Conservation (phyloP, 2,329 filamentous ascomycete species). For the Beauveria sp. region DNA sequence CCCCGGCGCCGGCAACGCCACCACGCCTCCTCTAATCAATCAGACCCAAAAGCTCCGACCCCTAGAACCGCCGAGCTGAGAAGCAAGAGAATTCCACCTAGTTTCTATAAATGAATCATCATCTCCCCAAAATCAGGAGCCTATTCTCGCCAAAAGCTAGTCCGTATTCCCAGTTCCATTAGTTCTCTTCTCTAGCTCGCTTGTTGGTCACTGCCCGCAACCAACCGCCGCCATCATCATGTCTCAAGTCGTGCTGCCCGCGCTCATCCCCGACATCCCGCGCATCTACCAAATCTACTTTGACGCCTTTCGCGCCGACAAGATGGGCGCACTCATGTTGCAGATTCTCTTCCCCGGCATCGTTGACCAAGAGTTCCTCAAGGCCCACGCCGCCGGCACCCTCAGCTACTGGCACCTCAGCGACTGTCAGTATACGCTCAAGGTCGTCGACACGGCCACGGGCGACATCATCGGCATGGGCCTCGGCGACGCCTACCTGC, state of each 20-base stretch:
- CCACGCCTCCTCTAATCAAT: not conserved
- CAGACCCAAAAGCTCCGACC: not conserved
- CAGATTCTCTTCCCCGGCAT: slow-evolving; percentile 33
- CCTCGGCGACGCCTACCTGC: slow-evolving; percentile 35
- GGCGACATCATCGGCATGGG: slow-evolving; percentile 39
- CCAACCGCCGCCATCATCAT: slow-evolving; percentile 17
- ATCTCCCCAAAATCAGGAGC: no score
- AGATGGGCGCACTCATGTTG: slow-evolving; percentile 32
- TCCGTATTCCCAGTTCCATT: not conserved
- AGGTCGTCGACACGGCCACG: slow-evolving; percentile 36
- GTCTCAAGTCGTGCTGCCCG: slow-evolving; percentile 35
- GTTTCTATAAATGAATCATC: not conserved
- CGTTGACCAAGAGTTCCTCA: slow-evolving; percentile 31
- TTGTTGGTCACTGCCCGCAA: not conserved
- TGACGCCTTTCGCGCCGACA: slow-evolving; percentile 31
- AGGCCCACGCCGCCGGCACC: slow-evolving; percentile 33
- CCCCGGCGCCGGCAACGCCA: not conserved
- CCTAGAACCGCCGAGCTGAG: not conserved
- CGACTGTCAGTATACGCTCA: slow-evolving; percentile 37
- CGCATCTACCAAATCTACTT: slow-evolving; percentile 41
- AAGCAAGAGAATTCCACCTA: not conserved
- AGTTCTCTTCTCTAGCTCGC: not conserved
- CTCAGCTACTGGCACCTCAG: slow-evolving; percentile 31
- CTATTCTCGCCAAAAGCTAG: no score
- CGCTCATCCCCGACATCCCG: slow-evolving; percentile 37